Base-by-base conservation (phyloP, 768 basidiomycete genomes). In the Boletus rubropictus region DNA sequence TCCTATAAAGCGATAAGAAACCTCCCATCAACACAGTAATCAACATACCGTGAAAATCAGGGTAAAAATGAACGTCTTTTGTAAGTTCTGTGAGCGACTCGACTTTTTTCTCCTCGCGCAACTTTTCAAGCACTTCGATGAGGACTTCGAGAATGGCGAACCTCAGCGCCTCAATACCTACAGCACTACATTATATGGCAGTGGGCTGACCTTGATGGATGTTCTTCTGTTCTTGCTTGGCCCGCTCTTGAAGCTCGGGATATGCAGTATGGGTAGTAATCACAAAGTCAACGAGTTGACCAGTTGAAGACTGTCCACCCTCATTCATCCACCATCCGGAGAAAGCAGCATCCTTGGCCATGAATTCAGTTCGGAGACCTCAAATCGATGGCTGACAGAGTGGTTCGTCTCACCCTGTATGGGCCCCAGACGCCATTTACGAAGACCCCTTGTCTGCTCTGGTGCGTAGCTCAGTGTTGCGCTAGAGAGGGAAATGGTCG, bases 291-390 rank as follows among this genome's bases (percentile, higher is more conserved):
- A 99, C 92, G 8, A 98, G 77, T 83, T 63, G 42, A n/a, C 96
- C 96, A 0, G 96, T 99, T 1, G 93, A 94, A 7, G 93, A 96
- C 68, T 99, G 96, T 2, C 96, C 96, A 32, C 95, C 96, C 68
- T 99, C 96, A 60, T 94, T 99, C 92, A 97, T 96, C 96, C 95
- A 99, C 86, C 90, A 94, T 15, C 85, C 91, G 35, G 83, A 83
- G 69, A 97, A 93, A 27, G 94, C 77, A 6, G 91, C 84, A 60
- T 97, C 85, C 80, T 89, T 54, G 39, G 25, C 27, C 34, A 52
- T 6, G 17, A 17, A 35, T 14, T 53, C 27, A 45, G 34, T 6
- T 53, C 55, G 28, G 38, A 15, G 15, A 25, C n/a, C 3, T 37
- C 28, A n/a, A 17, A 20, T 7, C 10, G 18, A 18, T 39, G 5